Evolutionary conservation across 2,329 filamentous ascomycete genomes (phyloP).

Genomic region (Aureobasidium namibiae): DNA sequence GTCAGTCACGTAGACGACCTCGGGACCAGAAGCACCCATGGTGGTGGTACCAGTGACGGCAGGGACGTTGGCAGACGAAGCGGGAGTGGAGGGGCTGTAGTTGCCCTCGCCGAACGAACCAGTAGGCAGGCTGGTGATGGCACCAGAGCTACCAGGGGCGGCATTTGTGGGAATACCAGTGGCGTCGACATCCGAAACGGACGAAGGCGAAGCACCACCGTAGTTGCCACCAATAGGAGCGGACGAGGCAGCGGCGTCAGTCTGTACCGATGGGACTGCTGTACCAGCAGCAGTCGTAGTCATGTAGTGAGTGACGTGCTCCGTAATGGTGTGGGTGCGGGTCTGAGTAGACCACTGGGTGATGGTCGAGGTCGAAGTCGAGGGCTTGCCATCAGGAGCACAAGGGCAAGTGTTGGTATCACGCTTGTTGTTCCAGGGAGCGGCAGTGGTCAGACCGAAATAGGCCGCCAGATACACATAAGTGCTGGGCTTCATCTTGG

Average conservation of each 20-base stretch:
- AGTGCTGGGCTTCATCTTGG: conserved; percentile 9
- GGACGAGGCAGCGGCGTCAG: background rate
- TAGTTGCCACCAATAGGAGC: background rate
- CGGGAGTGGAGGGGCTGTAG: background rate
- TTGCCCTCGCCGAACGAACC: background rate
- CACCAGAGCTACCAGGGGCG: background rate
- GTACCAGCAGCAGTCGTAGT: conserved; percentile 4
- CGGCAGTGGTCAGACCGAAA: conserved; percentile 5
- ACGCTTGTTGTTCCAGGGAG: background rate
- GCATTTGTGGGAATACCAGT: background rate
- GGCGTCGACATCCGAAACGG: conserved; percentile 2
- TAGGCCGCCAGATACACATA: conserved; percentile 1
- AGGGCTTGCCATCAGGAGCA: background rate
- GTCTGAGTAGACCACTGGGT: conserved; percentile 6
- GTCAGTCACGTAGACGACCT: conserved; percentile 13
- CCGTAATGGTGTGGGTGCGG: background rate
- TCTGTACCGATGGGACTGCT: background rate
- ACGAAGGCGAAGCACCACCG: background rate
- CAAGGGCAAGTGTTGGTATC: conserved; percentile 9
- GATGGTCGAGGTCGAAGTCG: background rate
- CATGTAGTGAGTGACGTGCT: background rate
- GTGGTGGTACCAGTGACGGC: background rate
- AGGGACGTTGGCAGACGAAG: background rate
- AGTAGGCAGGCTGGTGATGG: background rate
- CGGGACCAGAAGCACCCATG: background rate